Base-by-base conservation (phyloP, 139 green algal genomes). In the Haematococcus lacustris region DNA sequence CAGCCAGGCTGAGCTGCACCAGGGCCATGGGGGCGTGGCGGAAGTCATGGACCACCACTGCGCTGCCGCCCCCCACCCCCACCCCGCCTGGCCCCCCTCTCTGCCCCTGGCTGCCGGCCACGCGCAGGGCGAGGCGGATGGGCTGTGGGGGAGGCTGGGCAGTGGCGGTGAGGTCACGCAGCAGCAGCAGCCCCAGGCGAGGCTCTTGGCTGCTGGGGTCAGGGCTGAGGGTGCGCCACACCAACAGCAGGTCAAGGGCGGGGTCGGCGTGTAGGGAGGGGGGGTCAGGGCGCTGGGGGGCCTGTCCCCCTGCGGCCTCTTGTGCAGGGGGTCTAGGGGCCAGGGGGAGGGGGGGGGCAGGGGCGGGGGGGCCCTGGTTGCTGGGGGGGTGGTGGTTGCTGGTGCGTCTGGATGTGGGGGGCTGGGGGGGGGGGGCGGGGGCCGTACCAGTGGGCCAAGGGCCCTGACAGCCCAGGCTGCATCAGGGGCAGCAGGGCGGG, bases 41-140 rank as follows among this genome's bases (percentile, higher is more conserved):
- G 71, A 93, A 93, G 79, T 91, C 84, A 63, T 92, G 84, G 34
- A 28, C 51, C 38, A 88, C 30, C 1, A 74, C 43, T 17, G 67
- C 53, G 4, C 51, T 3, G 3, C 2, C 43, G 3, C n/a, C 13
- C 33, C 2, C n/a, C 37, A 5, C 37, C 25, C n/a, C 30, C 39
- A 21, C 57, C 4, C 26, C 35, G 28, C 26, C 34, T 35, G 53
- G 3, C 33, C 32, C 47, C n/a, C 23, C 41, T 71, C 33, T 64
- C 17, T 25, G 9, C 17, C 47, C 7, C 3, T 37, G 23, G 37
- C 25, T 17, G 26, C 4, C 3, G 64, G 38, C 21, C 67, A 47
- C 9, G 1, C 43, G 43, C 47, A 64, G 32, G 2, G 7, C 2
- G 3, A 51, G 41, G 5, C 41, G 67, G 30, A 63, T 2, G 5